Percentiles rank a stretch among this genome's conserved stretches.
Conservation (phyloP, 371 early-diverging fungal genomes). For the Sporodiniella umbellata region DNA sequence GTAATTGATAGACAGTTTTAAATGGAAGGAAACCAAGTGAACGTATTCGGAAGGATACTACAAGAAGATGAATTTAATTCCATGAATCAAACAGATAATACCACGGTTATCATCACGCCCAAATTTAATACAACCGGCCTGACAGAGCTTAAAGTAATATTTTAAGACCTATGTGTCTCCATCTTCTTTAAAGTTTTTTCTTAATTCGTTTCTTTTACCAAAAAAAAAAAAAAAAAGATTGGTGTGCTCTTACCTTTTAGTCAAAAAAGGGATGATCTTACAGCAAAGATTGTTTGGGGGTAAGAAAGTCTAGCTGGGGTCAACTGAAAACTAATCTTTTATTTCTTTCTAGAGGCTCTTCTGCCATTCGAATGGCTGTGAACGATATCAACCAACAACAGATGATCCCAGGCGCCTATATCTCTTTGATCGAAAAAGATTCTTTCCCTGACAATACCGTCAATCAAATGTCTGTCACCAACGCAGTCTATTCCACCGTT, state of each 20-base stretch:
- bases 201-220: too few relatives aligned
- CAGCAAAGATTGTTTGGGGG: conserved; percentile 51
- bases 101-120: conserved; percentile 38
- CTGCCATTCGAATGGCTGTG: conserved; percentile 58
- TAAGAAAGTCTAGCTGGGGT: conserved; percentile 15
- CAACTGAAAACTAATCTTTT: conserved; percentile 1
- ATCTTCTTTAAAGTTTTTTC: too few relatives aligned
- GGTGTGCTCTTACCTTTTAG: conserved; percentile 47
- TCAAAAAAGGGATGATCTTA: conserved; percentile 38
- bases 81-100: conserved; percentile 38
- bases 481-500: conserved; percentile 60
- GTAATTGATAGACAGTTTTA: neutral
- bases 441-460: conserved; percentile 53
- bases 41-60: conserved; percentile 32
- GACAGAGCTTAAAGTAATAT: conserved; percentile 42
- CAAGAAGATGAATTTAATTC: conserved; percentile 26
- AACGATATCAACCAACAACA: conserved; percentile 54
- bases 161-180: too few relatives aligned
- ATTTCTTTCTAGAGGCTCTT: conserved; percentile 44
- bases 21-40: neutral
- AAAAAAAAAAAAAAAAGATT: conserved; percentile 35
- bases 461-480: conserved; percentile 41
- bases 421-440: conserved; percentile 58
- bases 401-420: conserved; percentile 54
- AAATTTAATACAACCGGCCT: conserved; percentile 32